Evolutionary conservation across 2,329 filamentous ascomycete species (phyloP).

Genomic region (Polychaeton citri): DNA sequence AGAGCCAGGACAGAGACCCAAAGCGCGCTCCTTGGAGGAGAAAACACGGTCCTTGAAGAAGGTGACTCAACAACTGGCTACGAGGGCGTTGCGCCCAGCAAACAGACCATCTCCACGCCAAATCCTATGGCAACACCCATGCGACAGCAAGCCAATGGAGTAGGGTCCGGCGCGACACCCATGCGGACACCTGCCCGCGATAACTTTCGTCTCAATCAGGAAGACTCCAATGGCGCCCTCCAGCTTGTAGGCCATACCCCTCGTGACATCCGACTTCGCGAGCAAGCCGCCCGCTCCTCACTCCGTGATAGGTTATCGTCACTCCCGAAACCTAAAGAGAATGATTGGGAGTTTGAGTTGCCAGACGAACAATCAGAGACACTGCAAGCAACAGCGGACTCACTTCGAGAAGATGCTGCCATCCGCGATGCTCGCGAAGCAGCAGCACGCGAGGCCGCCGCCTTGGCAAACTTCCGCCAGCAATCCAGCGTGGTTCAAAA

Average conservation of each 20-base stretch:
- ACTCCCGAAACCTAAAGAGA: constrained; percentile 83
- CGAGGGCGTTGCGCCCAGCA: constrained; percentile 67
- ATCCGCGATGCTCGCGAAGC: constrained; percentile 62
- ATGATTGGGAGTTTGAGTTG: constrained; percentile 85
- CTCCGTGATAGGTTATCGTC: constrained; percentile 63
- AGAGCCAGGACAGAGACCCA: constrained; percentile 84
- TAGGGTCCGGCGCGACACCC: constrained; percentile 64
- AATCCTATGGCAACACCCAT: constrained; percentile 88
- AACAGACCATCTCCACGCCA: constrained; percentile 73
- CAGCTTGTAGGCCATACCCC: constrained; percentile 62
- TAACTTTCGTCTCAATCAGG: constrained; percentile 68
- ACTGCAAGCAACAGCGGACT: constrained; percentile 28
- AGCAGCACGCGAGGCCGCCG: constrained; percentile 47
- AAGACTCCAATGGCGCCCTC: constrained; percentile 42
- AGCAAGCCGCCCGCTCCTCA: constrained; percentile 54
- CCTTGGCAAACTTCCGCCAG: constrained; percentile 59
- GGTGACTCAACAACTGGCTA: constrained; percentile 75
- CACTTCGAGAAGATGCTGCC: constrained; percentile 54
- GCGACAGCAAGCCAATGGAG: constrained; percentile 50
- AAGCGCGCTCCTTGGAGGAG: constrained; percentile 82
- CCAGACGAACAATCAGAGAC: constrained; percentile 66
- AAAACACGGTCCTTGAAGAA: constrained; percentile 81
- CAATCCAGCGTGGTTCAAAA: constrained; percentile 87
- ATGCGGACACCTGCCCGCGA: constrained; percentile 72
- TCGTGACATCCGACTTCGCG: constrained; percentile 57